Evolutionary conservation across 2,329 filamentous ascomycete species (phyloP).

Genomic region (Fusarium sp.): DNA sequence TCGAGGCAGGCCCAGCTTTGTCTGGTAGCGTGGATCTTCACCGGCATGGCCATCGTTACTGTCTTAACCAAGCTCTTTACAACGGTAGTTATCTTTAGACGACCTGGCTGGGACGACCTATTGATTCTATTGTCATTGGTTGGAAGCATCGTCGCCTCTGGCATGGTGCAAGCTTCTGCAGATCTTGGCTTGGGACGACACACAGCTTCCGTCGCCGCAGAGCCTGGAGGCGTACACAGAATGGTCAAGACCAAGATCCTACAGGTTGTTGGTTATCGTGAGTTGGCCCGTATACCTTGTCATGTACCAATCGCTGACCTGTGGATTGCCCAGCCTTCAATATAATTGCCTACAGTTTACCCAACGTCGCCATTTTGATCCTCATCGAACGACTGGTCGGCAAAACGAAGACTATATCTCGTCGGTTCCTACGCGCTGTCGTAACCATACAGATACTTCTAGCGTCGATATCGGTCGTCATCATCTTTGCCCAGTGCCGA

Average conservation of each 20-base stretch:
- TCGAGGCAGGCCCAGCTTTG: conserved; percentile 5
- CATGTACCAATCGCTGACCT: not conserved
- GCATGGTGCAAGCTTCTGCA: conserved; percentile 3
- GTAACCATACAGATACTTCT: conserved; percentile 9
- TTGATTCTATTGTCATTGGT: conserved; percentile 13
- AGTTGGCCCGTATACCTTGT: not conserved
- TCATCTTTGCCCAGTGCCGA: conserved; percentile 15
- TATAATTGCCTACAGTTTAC: conserved; percentile 22
- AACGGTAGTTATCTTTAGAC: conserved; percentile 6
- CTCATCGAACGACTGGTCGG: conserved; percentile 26
- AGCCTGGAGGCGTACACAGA: conserved; percentile 1
- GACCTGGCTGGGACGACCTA: conserved; percentile 23
- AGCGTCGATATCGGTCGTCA: not conserved
- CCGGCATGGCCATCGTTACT: conserved; percentile 11
- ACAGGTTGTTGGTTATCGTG: conserved; percentile 11
- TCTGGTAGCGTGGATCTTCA: conserved; percentile 14
- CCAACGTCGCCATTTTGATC: conserved; percentile 30
- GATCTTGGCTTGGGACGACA: conserved; percentile 14
- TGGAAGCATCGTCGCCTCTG: conserved; percentile 14
- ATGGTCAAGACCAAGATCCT: conserved; percentile 3
- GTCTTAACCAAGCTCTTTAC: conserved; percentile 9
- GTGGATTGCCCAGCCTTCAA: not conserved
- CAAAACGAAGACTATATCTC: conserved; percentile 1
- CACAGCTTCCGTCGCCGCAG: conserved; percentile 9
- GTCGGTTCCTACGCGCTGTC: conserved; percentile 1